A percentile compares a stretch with the other conserved stretches of the same genome.
Conservation (phyloP, 2,329 filamentous ascomycete genomes). For the Colletotrichum simmondsii region DNA sequence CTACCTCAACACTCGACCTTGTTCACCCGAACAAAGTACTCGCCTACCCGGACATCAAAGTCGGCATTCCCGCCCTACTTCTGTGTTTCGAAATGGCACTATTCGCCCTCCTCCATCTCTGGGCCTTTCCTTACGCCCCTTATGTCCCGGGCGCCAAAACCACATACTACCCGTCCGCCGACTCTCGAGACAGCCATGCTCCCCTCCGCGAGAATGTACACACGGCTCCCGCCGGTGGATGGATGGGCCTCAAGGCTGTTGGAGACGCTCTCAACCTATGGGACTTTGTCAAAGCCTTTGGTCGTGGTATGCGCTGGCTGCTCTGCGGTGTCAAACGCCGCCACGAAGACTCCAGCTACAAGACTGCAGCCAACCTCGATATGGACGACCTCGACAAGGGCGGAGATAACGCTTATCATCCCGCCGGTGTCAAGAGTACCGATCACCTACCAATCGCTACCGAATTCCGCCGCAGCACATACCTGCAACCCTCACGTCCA, state of each 20-base stretch:
- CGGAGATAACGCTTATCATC: slow-evolving; percentile 37
- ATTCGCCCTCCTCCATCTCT: slow-evolving; percentile 82
- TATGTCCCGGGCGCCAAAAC: slow-evolving; percentile 65
- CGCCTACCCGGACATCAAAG: slow-evolving; percentile 79
- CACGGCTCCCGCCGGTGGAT: slow-evolving; percentile 70
- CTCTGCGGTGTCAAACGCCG: slow-evolving; percentile 77
- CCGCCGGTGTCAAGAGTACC: slow-evolving; percentile 45
- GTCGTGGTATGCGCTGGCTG: slow-evolving; percentile 82
- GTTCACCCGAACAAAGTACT: slow-evolving; percentile 69
- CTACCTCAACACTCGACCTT: slow-evolving; percentile 69
- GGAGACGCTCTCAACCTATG: slow-evolving; percentile 81
- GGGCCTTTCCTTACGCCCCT: slow-evolving; percentile 81
- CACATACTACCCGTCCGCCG: slow-evolving; percentile 59
- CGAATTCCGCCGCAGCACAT: slow-evolving; percentile 49
- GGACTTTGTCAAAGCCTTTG: slow-evolving; percentile 85
- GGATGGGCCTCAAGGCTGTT: slow-evolving; percentile 72
- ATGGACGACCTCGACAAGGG: slow-evolving; percentile 50
- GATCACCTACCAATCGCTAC: slow-evolving; percentile 52
- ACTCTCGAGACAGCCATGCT: slow-evolving; percentile 52
- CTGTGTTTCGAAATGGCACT: slow-evolving; percentile 88
- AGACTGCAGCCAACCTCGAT: slow-evolving; percentile 48
- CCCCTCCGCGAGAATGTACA: slow-evolving; percentile 55
- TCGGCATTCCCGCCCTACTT: slow-evolving; percentile 81
- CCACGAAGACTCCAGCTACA: slow-evolving; percentile 63
- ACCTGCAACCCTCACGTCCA: slow-evolving; percentile 35